Evolutionary conservation across 202 grass and related monocot genomes (phyloP).

Genomic region (Hordeum pubiflorum): DNA sequence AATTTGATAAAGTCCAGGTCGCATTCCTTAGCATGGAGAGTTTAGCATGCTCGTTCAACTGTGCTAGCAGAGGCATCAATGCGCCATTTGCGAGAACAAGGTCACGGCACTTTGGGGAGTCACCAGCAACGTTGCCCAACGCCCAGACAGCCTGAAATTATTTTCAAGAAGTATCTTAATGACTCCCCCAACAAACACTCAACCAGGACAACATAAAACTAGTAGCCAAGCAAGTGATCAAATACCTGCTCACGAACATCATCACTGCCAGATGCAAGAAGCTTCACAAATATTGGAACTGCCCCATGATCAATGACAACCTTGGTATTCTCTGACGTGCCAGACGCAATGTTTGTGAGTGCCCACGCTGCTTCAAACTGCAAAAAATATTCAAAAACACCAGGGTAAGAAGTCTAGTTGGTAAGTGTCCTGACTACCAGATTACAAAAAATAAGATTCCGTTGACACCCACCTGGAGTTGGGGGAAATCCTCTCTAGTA

Average conservation of each 20-base stretch:
- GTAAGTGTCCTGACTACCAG: background rate
- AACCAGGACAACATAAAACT: background rate
- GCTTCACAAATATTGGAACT: constrained; percentile 92
- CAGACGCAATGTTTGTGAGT: constrained; percentile 98
- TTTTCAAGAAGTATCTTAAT: constrained; percentile 6
- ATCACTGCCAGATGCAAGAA: constrained; percentile 75
- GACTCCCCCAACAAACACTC: background rate
- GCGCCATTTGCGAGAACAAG: constrained; percentile 80
- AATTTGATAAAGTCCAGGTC: constrained; percentile 92
- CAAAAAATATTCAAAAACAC: background rate
- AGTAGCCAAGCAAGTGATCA: constrained; percentile 1
- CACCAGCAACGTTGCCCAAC: constrained; percentile 90
- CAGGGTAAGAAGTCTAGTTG: background rate
- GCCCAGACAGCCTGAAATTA: constrained; percentile 77
- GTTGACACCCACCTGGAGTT: constrained; percentile 59
- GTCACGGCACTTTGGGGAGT: constrained; percentile 83
- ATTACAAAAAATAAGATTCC: background rate
- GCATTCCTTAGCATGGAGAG: constrained; percentile 98
- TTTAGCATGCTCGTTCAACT: constrained; percentile 83
- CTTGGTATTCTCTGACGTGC: constrained; percentile 89
- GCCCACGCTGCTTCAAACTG: constrained; percentile 98
- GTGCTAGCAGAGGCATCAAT: constrained; percentile 66
- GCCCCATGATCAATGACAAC: constrained; percentile 95
- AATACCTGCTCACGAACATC: constrained; percentile 97
- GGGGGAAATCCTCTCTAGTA: constrained; percentile 78